Evolutionary conservation across 345 rosid species (phyloP).

Genomic region (Brassica napus): DNA sequence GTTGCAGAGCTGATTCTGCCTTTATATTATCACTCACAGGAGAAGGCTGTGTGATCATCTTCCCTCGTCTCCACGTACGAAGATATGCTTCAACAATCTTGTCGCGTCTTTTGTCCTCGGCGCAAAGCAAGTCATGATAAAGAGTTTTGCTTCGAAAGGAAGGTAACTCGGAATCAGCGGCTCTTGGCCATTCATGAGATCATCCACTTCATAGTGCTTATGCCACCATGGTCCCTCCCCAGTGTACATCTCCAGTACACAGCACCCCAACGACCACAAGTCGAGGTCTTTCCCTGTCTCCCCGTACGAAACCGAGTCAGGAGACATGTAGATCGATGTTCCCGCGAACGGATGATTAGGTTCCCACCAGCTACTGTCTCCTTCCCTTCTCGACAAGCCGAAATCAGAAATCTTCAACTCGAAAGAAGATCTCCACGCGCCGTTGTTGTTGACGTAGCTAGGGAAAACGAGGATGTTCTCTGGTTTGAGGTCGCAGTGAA

Average conservation of each 20-base stretch:
- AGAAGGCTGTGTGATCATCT: neutral
- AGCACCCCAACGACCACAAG: constrained; percentile 57
- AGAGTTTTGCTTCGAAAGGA: constrained; percentile 29
- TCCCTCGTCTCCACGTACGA: neutral
- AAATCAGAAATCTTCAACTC: constrained; percentile 9
- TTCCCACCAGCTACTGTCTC: neutral
- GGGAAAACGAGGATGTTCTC: constrained; percentile 25
- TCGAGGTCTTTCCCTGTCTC: constrained; percentile 41
- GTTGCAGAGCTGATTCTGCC: neutral
- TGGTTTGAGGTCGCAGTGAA: constrained; percentile 36
- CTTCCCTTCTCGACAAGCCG: neutral
- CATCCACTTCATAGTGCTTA: constrained; percentile 1
- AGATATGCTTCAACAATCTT: constrained; percentile 1
- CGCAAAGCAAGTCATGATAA: constrained; percentile 26
- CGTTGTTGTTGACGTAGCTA: neutral
- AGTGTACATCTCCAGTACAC: constrained; percentile 53
- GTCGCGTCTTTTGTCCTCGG: neutral
- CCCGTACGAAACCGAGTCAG: neutral
- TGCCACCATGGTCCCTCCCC: constrained; percentile 48
- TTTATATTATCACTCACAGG: neutral
- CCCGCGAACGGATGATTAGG: neutral
- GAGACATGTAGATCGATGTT: constrained; percentile 12
- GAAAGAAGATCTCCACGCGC: neutral
- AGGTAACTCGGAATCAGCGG: constrained; percentile 27
- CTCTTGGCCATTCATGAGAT: neutral